phyloP scores from a whole-genome alignment of 306 rosid species.

The Gillenia trifoliata region DNA sequence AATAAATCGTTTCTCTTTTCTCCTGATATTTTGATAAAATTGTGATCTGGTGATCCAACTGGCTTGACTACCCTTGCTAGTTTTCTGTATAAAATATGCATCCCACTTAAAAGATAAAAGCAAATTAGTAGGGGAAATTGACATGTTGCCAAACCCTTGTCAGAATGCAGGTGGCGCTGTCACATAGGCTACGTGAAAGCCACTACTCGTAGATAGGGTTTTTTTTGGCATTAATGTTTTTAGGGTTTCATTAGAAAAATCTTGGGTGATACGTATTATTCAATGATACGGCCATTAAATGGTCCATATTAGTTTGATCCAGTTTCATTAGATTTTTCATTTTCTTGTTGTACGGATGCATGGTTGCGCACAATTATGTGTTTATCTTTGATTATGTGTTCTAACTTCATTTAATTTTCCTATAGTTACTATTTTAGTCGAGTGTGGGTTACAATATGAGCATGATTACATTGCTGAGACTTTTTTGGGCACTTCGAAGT shows the following conservation, averaged over 20 bases:
- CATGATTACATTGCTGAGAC: too few relatives aligned
- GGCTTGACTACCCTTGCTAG: conserved; percentile 11
- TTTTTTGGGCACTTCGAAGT: too few relatives aligned
- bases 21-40: neutral
- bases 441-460: neutral
- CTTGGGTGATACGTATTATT: too few relatives aligned
- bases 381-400: too few relatives aligned
- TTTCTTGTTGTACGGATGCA: too few relatives aligned
- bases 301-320: too few relatives aligned
- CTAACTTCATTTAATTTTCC: too few relatives aligned
- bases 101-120: neutral
- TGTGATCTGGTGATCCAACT: conserved; percentile 16
- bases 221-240: neutral
- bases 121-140: conserved; percentile 12
- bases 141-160: conserved; percentile 18
- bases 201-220: neutral
- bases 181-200: neutral
- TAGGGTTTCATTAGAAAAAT: too few relatives aligned
- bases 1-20: neutral
- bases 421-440: too few relatives aligned
- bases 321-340: too few relatives aligned
- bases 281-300: too few relatives aligned
- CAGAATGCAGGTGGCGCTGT: neutral
- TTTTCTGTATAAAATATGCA: neutral
- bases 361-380: too few relatives aligned